Conservation (phyloP, 179 eudicot genomes). For the Beta corolliflora region DNA sequence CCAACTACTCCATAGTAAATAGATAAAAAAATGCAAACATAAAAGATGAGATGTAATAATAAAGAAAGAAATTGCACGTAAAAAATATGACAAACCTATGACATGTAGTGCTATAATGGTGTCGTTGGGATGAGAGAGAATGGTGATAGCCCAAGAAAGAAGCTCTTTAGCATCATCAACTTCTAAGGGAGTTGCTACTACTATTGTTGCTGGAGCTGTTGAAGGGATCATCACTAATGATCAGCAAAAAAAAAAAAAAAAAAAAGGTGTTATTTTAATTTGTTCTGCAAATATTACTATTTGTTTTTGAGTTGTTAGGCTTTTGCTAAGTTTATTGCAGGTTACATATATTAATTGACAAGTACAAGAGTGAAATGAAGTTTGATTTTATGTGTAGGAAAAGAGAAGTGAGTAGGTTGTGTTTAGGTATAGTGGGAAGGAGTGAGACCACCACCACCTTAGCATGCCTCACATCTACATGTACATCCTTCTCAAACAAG, state of each 20-base stretch:
- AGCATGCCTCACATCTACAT: conserved; percentile 24
- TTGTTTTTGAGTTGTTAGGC: background rate
- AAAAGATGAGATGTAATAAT: background rate
- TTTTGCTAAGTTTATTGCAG: background rate
- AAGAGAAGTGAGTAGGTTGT: conserved; percentile 20
- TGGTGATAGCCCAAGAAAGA: conserved; percentile 61
- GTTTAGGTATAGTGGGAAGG: conserved; percentile 47
- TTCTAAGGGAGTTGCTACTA: conserved; percentile 61
- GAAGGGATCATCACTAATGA: conserved; percentile 33
- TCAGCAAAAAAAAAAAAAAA: too few relatives aligned
- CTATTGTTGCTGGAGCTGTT: conserved; percentile 58
- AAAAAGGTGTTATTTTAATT: too few relatives aligned
- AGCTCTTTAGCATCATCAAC: conserved; percentile 52
- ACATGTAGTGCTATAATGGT: conserved; percentile 70
- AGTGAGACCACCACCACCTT: conserved; percentile 47
- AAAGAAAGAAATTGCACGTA: background rate
- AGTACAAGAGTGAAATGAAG: conserved; percentile 24
- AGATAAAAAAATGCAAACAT: conserved; percentile 19
- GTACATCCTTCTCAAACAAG: conserved; percentile 59
- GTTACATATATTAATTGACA: conserved; percentile 2
- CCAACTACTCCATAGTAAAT: conserved; percentile 31
- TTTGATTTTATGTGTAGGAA: conserved; percentile 25
- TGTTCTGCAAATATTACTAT: too few relatives aligned
- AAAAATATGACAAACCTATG: conserved; percentile 49
- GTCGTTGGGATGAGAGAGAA: conserved; percentile 67